These are phyloP conservation scores for Solanum neorickii DNA, from an alignment of 257 asterid genomes.

Conservation along the genomic window DNA sequence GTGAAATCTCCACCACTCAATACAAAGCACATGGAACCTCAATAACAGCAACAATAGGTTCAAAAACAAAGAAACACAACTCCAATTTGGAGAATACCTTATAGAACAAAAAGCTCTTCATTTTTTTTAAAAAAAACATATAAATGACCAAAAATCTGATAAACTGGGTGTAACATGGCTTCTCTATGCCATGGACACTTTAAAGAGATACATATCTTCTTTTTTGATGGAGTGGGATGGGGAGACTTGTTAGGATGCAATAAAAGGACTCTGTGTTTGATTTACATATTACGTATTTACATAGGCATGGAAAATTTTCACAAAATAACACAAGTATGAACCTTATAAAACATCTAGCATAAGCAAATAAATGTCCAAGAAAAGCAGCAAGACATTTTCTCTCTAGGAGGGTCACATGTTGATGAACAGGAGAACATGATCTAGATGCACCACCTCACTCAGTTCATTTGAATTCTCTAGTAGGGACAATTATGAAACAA, in stretches of 20 bases:
- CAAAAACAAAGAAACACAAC: not conserved
- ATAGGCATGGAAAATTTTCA: not conserved
- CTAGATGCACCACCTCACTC: not conserved
- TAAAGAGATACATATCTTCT: not conserved
- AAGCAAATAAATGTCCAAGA: not conserved
- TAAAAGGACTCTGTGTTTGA: constrained; percentile 3
- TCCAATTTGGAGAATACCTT: not conserved
- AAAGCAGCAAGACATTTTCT: not conserved
- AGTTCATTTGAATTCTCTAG: not conserved
- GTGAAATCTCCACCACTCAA: not conserved
- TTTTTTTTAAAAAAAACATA: not conserved
- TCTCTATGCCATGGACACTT: not conserved
- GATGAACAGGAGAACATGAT: not conserved
- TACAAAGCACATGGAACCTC: not conserved
- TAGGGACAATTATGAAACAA: not conserved
- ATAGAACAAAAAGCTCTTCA: not conserved
- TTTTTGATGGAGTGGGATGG: not conserved
- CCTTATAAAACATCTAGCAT: not conserved
- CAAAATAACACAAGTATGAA: not conserved
- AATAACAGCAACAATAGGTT: not conserved
- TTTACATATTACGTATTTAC: constrained; percentile 34
- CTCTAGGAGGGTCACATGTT: not conserved
- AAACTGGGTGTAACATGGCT: not conserved
- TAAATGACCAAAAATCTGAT: not conserved
- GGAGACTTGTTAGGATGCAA: not conserved